Evolutionary conservation across 768 basidiomycete species (phyloP).

Genomic region (Rhizopogon sp.): DNA sequence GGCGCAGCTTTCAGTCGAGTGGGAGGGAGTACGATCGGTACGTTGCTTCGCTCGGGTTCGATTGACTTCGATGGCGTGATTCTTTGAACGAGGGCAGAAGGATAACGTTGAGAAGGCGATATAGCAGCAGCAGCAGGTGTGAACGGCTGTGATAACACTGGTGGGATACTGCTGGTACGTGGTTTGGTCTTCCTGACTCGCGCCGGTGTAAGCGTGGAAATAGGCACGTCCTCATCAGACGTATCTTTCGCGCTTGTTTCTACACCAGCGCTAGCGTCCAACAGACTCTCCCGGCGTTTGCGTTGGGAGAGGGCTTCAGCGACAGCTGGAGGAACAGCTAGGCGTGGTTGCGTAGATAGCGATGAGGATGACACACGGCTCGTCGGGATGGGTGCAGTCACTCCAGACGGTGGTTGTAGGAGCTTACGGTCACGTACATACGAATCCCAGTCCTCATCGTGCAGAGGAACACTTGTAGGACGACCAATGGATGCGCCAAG

Average conservation of each 20-base stretch:
- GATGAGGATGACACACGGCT: conserved; percentile 33
- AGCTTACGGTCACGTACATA: conserved; percentile 85
- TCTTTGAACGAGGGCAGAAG: conserved; percentile 20
- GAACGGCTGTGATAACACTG: conserved; percentile 18
- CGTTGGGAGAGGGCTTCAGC: conserved; percentile 68
- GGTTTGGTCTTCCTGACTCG: conserved; percentile 15
- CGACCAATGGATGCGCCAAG: conserved; percentile 55
- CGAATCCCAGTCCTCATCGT: conserved; percentile 79
- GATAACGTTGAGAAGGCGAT: conserved; percentile 12
- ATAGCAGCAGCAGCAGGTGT: conserved; percentile 24
- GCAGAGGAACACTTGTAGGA: conserved; percentile 70
- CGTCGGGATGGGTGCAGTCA: conserved; percentile 75
- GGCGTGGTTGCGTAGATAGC: conserved; percentile 28
- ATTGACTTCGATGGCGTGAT: conserved; percentile 14
- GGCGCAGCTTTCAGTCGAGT: conserved; percentile 30
- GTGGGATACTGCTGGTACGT: conserved; percentile 19
- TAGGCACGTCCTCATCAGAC: conserved; percentile 31
- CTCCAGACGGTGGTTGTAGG: conserved; percentile 76
- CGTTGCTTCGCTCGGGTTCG: conserved; percentile 18
- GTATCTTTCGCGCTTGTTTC: conserved; percentile 27
- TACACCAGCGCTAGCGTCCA: conserved; percentile 37
- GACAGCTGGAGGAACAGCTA: conserved; percentile 66
- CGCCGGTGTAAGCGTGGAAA: conserved; percentile 13
- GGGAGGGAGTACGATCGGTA: conserved; percentile 28
- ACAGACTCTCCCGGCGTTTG: conserved; percentile 64